A percentile compares a stretch with the other conserved stretches of the same genome.
Evolutionary conservation across 2,329 filamentous ascomycete genomes (phyloP).

Genomic region (Pseudofabraea citricarpa): DNA sequence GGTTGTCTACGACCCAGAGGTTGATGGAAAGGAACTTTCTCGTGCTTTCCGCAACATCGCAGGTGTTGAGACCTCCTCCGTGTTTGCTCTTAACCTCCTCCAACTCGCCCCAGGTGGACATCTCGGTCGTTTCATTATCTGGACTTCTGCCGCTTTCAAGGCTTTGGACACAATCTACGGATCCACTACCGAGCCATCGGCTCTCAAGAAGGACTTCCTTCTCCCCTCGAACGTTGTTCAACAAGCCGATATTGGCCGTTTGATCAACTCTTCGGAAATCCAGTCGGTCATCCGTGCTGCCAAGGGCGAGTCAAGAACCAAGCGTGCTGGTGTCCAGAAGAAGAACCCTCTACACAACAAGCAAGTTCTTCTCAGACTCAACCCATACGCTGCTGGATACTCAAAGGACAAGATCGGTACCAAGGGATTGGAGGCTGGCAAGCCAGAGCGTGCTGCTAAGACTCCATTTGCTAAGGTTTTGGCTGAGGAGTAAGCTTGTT

Average conservation of each 20-base stretch:
- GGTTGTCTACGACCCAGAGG: constrained; percentile 93
- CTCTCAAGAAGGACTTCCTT: constrained; percentile 98
- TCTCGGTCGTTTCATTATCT: constrained; percentile 98
- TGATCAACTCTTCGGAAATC: constrained; percentile 99
- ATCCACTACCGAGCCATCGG: constrained; percentile 80
- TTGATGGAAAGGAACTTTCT: constrained; percentile 91
- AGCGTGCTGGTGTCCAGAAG: constrained; percentile 92
- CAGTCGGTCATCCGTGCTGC: constrained; percentile 91
- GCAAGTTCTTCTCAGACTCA: constrained; percentile 96
- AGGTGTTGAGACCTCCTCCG: constrained; percentile 93
- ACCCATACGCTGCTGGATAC: constrained; percentile 94
- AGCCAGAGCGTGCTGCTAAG: constrained; percentile 42
- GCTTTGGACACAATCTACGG: constrained; percentile 97
- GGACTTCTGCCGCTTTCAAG: constrained; percentile 95
- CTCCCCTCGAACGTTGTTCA: constrained; percentile 88
- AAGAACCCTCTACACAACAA: constrained; percentile 99
- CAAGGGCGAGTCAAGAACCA: constrained; percentile 85
- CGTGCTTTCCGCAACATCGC: constrained; percentile 98
- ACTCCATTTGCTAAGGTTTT: constrained; percentile 36
- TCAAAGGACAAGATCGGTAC: constrained; percentile 79
- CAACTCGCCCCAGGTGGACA: constrained; percentile 98
- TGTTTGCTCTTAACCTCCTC: constrained; percentile 94
- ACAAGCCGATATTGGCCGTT: constrained; percentile 91
- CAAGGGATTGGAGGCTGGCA: constrained; percentile 56
- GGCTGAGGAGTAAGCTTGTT: constrained; percentile 42